Base-by-base conservation (phyloP, 495 filamentous ascomycete species). In the Podospora didyma region DNA sequence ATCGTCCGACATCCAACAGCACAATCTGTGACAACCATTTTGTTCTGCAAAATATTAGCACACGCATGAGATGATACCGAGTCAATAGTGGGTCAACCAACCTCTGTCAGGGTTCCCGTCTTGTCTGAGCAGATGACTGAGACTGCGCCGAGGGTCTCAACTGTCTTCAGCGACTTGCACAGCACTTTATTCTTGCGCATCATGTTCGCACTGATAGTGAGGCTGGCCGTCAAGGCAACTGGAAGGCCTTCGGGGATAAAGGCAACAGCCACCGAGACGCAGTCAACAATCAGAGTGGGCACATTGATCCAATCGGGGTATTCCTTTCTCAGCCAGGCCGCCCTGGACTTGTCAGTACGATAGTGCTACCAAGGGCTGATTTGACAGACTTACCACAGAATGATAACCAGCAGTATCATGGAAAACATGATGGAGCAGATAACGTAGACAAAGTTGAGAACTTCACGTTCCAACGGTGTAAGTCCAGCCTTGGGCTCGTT, bases 191-290 rank as follows among this genome's bases (percentile, higher is more conserved):
- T 79, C 54, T 80, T 78, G 58, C 74, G 74, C 84, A 89, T 86
- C 23, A 81, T 69, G 21, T 78, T 80, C 0, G 86, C 86, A 7
- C 78, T 73, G 61, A 85, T 87, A 7, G 72, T 77, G 42, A 77
- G 62, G 21, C 68, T 71, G 12, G 85, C 75, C 0, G 86, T 85
- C n/a, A 89, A 68, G 14, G 82, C 85, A 34, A 90, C 84, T 0
- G 86, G 87, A 2, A 89, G 73, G 20, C 86, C 87, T 58, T 88
- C 86, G 0, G 87, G 86, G 49, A 90, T 87, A 66, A 89, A 89
- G 24, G 87, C 87, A 10, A 89, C 82, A 2, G 85, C 84, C 20
- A 86, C 82, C 14, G 80, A 81, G 60, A 90, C 86, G 57, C 83
- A 82, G 62, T 78, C 76, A 31, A 88, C 84, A 47, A 90, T 82